A percentile compares a stretch with the other conserved stretches of the same genome.
phyloP scores from a whole-genome alignment of 345 rosid species.

The Lepidium africanum region DNA sequence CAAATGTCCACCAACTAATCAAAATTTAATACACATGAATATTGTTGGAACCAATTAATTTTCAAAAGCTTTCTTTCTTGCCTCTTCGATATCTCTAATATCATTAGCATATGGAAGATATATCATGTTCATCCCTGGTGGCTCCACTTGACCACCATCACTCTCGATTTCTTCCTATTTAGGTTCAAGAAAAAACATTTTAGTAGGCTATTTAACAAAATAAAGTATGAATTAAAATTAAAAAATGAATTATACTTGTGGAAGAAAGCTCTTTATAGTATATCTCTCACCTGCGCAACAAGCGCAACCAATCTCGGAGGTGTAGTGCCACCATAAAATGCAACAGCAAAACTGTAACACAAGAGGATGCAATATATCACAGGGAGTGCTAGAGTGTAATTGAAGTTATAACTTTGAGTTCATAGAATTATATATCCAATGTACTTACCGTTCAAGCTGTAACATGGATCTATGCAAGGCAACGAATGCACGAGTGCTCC shows the following conservation, averaged over 20 bases:
- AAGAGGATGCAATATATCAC: conserved; percentile 1
- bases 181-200: conserved; percentile 12
- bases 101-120: conserved; percentile 90
- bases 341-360: conserved; percentile 69
- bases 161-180: conserved; percentile 69
- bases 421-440: not conserved
- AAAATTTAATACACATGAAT: conserved; percentile 8
- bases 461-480: conserved; percentile 84
- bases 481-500: conserved; percentile 75
- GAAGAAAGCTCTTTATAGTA: conserved; percentile 1
- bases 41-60: conserved; percentile 7
- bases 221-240: not conserved
- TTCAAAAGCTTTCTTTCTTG: conserved; percentile 24
- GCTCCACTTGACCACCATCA: conserved; percentile 80
- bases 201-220: conserved; percentile 9
- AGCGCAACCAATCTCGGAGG: conserved; percentile 81
- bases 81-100: conserved; percentile 81
- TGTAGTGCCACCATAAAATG: conserved; percentile 59
- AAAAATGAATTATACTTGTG: not conserved
- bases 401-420: not conserved
- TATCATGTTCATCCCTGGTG: conserved; percentile 95
- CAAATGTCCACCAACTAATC: conserved; percentile 18
- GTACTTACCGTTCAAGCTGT: conserved; percentile 65
- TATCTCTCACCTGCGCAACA: conserved; percentile 70
- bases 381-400: not conserved